Conservation (phyloP, 345 rosid species). For the Balakata baccata region DNA sequence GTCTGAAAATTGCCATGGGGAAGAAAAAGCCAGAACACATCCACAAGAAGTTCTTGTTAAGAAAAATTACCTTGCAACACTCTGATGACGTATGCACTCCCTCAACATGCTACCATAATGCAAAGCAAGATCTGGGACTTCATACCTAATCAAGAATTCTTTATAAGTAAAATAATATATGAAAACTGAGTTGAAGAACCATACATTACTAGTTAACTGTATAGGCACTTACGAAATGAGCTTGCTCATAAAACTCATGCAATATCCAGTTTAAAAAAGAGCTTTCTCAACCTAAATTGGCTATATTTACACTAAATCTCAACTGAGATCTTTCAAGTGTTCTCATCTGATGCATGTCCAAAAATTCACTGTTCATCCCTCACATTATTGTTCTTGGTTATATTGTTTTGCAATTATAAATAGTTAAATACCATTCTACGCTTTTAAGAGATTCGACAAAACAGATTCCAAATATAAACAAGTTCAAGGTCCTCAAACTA, state of each 20-base stretch:
- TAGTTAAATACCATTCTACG: background rate
- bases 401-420: background rate
- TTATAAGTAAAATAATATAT: background rate
- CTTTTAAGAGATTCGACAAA: background rate
- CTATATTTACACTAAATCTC: background rate
- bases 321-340: background rate
- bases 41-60: background rate
- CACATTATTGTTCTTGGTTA: background rate
- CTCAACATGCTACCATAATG: constrained; percentile 97
- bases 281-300: background rate
- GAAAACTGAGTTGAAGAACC: background rate
- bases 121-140: constrained; percentile 79
- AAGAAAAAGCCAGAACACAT: background rate
- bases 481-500: background rate
- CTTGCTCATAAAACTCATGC: background rate
- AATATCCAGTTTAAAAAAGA: background rate
- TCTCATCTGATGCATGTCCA: background rate
- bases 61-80: constrained; percentile 72
- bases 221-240: background rate
- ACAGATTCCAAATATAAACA: background rate
- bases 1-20: background rate
- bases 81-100: constrained; percentile 97
- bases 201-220: background rate
- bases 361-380: background rate
- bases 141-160: constrained; percentile 50